A percentile compares a stretch with the other conserved stretches of the same genome.
These are phyloP conservation scores for Mycena rebaudengoi DNA, from an alignment of 768 basidiomycete genomes.

Conservation along the genomic window DNA sequence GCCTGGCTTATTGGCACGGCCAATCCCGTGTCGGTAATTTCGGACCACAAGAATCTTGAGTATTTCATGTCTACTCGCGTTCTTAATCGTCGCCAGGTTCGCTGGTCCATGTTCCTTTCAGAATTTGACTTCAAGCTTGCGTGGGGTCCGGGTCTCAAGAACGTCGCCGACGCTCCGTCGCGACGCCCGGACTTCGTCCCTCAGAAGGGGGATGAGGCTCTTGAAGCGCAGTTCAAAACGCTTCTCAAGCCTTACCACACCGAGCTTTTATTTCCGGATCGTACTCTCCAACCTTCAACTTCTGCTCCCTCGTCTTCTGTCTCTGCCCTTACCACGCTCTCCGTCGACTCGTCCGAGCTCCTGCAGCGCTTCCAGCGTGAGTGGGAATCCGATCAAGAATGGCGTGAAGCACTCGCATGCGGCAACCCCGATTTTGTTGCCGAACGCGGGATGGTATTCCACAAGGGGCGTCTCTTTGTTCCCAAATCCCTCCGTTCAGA, in stretches of 20 bases:
- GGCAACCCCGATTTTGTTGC: constrained; percentile 22
- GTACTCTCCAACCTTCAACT: neutral
- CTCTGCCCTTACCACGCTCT: constrained; percentile 29
- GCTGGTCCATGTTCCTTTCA: constrained; percentile 54
- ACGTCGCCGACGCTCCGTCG: constrained; percentile 43
- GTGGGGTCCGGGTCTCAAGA: constrained; percentile 38
- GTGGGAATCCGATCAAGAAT: constrained; percentile 18
- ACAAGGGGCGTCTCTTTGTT: constrained; percentile 38
- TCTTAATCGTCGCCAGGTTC: constrained; percentile 54
- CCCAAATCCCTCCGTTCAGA: constrained; percentile 39
- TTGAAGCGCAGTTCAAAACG: constrained; percentile 19
- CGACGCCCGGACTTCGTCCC: constrained; percentile 27
- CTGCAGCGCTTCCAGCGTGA: constrained; percentile 28
- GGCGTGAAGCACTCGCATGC: constrained; percentile 12
- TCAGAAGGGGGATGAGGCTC: constrained; percentile 28
- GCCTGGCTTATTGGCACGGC: constrained; percentile 41
- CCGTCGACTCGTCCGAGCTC: constrained; percentile 28
- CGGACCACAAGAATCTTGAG: constrained; percentile 50
- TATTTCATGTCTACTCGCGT: constrained; percentile 51
- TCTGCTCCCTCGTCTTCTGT: neutral
- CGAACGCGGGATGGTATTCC: constrained; percentile 30
- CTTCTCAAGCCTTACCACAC: constrained; percentile 22
- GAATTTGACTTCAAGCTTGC: constrained; percentile 46
- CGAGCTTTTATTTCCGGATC: neutral
- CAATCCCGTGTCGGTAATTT: constrained; percentile 33